These are phyloP conservation scores for Salvia sclarea DNA, from an alignment of 305 asterid species.

Conservation along the genomic window DNA sequence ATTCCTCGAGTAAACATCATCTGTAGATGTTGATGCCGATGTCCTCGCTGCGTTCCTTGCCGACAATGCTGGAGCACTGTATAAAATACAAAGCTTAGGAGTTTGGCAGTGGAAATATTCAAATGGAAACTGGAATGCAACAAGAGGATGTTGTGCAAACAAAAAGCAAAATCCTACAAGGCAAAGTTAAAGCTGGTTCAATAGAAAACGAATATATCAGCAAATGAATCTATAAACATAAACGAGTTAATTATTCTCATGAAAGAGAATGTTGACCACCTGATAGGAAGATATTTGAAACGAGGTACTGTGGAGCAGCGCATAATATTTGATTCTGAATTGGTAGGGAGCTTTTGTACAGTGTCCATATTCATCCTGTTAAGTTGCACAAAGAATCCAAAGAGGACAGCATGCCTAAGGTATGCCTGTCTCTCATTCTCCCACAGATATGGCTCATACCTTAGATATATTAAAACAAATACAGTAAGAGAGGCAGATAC, in stretches of 20 bases:
- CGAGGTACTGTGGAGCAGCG: constrained; percentile 96
- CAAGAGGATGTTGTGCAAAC: not conserved
- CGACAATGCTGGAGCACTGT: constrained; percentile 95
- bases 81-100: constrained; percentile 28
- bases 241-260: not conserved
- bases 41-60: constrained; percentile 61
- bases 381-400: constrained; percentile 96
- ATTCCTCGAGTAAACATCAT: constrained; percentile 78
- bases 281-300: constrained; percentile 97
- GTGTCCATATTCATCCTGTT: constrained; percentile 73
- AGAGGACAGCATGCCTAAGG: constrained; percentile 91
- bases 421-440: constrained; percentile 90
- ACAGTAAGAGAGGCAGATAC: constrained; percentile 22
- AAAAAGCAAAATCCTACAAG: not conserved
- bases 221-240: constrained; percentile 11
- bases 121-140: constrained; percentile 11
- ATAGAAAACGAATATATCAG: not conserved
- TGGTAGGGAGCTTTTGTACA: constrained; percentile 73
- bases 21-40: constrained; percentile 62
- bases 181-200: not conserved
- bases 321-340: constrained; percentile 94
- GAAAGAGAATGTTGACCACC: constrained; percentile 51
- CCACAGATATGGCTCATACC: constrained; percentile 96
- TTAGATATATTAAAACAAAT: constrained; percentile 41
- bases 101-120: constrained; percentile 19